Conservation (phyloP, 2,329 filamentous ascomycete genomes). For the Fusarium sp. region DNA sequence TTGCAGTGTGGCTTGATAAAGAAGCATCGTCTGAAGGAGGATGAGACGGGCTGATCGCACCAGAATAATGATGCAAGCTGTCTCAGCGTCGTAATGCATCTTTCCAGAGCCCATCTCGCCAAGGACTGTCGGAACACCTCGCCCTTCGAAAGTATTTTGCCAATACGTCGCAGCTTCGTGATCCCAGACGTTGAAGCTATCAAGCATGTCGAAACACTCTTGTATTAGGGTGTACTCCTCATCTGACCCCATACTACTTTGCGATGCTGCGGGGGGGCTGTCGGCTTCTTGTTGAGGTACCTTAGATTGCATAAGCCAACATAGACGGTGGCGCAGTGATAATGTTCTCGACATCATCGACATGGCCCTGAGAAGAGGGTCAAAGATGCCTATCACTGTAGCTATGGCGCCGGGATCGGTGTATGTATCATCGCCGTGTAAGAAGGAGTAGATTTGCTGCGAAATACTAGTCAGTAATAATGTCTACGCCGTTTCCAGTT, state of each 20-base stretch:
- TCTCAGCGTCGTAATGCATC: constrained; percentile 51
- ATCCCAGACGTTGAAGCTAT: constrained; percentile 52
- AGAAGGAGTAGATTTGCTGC: constrained; percentile 54
- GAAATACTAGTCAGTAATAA: neutral
- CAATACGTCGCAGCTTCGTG: constrained; percentile 51
- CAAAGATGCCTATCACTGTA: constrained; percentile 48
- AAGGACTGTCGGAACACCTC: constrained; percentile 47
- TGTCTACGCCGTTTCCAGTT: accelerated
- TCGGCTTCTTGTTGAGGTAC: neutral
- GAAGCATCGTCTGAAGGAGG: constrained; percentile 49
- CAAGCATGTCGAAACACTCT: constrained; percentile 49
- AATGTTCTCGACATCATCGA: constrained; percentile 51
- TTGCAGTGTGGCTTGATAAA: constrained; percentile 43
- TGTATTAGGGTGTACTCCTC: constrained; percentile 30
- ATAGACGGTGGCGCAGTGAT: constrained; percentile 35
- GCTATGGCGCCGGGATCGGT: constrained; percentile 52
- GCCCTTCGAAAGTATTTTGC: constrained; percentile 51
- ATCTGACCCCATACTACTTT: neutral
- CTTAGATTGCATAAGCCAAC: constrained; percentile 15
- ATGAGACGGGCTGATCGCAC: constrained; percentile 52
- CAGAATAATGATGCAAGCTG: constrained; percentile 53
- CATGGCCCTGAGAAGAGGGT: constrained; percentile 52
- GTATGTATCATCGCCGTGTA: constrained; percentile 52
- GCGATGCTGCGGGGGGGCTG: neutral
- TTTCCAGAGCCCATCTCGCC: constrained; percentile 44